phyloP scores from a whole-genome alignment of 371 early-diverging fungal genomes.

The Mucor irregularis region DNA sequence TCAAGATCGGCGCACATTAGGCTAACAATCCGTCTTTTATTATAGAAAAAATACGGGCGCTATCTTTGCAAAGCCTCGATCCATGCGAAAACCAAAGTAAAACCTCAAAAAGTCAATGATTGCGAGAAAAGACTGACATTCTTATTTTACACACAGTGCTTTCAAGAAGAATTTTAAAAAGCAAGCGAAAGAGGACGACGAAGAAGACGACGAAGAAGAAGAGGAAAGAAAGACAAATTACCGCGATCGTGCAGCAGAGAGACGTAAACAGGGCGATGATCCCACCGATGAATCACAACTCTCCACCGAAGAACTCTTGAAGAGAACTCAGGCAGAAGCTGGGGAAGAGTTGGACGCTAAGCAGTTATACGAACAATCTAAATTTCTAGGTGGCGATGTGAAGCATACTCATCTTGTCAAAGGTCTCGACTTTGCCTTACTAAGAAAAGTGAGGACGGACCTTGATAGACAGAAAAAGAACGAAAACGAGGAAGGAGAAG shows the following conservation, averaged over 20 bases:
- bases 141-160: background rate
- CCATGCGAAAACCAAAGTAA: constrained; percentile 45
- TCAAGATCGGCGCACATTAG: background rate
- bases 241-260: constrained; percentile 90
- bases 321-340: constrained; percentile 24
- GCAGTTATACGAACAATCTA: constrained; percentile 75
- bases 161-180: constrained; percentile 12
- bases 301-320: constrained; percentile 32
- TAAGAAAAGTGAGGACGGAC: constrained; percentile 65
- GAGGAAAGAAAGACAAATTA: constrained; percentile 39
- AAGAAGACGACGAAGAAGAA: constrained; percentile 7
- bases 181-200: constrained; percentile 9
- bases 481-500: constrained; percentile 5
- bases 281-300: constrained; percentile 20
- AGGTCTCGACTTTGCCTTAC: constrained; percentile 83
- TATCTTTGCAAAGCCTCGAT: constrained; percentile 49
- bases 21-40: constrained; percentile 5
- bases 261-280: constrained; percentile 59
- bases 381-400: constrained; percentile 87
- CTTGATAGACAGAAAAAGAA: constrained; percentile 14
- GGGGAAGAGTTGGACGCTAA: constrained; percentile 48
- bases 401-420: constrained; percentile 91
- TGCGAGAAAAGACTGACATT: background rate
- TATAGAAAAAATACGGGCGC: constrained; percentile 37
- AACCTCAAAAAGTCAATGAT: background rate